Percentiles rank a stretch among this genome's conserved stretches.
Evolutionary conservation across 176 grass and related monocot species (phyloP).

Genomic region (Lolium perenne): DNA sequence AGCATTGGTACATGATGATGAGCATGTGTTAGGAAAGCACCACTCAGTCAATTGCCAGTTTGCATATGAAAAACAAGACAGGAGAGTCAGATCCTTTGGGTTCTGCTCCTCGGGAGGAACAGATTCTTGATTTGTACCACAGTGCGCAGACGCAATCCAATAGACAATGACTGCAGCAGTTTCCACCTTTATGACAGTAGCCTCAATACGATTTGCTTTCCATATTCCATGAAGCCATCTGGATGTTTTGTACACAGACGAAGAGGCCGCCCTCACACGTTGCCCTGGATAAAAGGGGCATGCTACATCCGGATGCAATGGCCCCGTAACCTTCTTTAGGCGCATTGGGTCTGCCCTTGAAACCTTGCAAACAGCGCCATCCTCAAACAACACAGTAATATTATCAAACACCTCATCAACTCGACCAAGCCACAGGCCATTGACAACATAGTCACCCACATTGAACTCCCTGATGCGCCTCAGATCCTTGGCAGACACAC

Average conservation of each 20-base stretch:
- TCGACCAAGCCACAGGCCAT: conserved; percentile 82
- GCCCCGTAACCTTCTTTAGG: conserved; percentile 57
- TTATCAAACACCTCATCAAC: conserved; percentile 93
- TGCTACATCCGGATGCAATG: conserved; percentile 63
- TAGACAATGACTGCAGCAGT: conserved; percentile 79
- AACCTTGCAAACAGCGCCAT: conserved; percentile 90
- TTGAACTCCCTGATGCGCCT: conserved; percentile 82
- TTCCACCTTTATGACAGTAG: conserved; percentile 84
- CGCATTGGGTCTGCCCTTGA: conserved; percentile 74
- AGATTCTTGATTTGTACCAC: conserved; percentile 54
- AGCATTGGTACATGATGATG: conserved; percentile 43
- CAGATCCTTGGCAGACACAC: conserved; percentile 73
- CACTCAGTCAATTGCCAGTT: conserved; percentile 96
- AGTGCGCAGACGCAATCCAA: conserved; percentile 88
- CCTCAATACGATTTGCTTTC: conserved; percentile 84
- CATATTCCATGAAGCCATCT: conserved; percentile 84
- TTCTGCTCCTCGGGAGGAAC: conserved; percentile 78
- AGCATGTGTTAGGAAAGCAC: conserved; percentile 58
- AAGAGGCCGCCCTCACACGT: conserved; percentile 74
- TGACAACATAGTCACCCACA: conserved; percentile 88
- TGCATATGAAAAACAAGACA: conserved; percentile 77
- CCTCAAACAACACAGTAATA: conserved; percentile 92
- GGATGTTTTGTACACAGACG: conserved; percentile 86
- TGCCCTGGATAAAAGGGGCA: conserved; percentile 96
- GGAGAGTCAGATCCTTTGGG: conserved; percentile 81